Evolutionary conservation across 202 grass and related monocot species (phyloP).

Genomic region (Miscanthus sacchariflorus): DNA sequence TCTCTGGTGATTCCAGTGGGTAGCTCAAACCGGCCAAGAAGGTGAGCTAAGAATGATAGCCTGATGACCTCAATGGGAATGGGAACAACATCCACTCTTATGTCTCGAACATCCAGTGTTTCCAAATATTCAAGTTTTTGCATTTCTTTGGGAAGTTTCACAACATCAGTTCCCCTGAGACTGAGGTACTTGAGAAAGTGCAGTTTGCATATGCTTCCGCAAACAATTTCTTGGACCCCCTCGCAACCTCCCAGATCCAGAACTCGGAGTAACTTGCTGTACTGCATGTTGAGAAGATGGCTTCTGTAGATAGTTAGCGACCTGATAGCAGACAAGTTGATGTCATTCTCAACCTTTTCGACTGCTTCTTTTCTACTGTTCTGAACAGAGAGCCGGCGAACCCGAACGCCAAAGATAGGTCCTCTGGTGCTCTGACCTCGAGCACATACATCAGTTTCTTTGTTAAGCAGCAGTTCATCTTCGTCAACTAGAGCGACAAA

Average conservation of each 20-base stretch:
- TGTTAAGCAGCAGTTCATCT: not conserved
- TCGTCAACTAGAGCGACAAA: conserved; percentile 14
- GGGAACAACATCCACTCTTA: not conserved
- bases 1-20: too few species aligned
- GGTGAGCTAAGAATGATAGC: not conserved
- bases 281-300: not conserved
- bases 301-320: not conserved
- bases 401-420: too few species aligned
- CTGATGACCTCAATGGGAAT: not conserved
- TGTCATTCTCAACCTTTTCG: too few species aligned
- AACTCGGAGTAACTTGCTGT: conserved; percentile 21
- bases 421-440: too few species aligned
- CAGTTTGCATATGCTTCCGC: not conserved
- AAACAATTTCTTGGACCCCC: not conserved
- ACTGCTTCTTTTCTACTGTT: too few species aligned
- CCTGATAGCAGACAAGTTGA: too few species aligned
- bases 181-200: conserved; percentile 1
- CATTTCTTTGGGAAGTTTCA: not conserved
- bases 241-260: conserved; percentile 31
- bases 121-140: not conserved
- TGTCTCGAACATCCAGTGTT: conserved; percentile 25
- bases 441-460: too few species aligned
- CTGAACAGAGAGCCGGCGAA: too few species aligned
- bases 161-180: not conserved
- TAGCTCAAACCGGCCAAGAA: conserved; percentile 24